phyloP scores from a whole-genome alignment of 331 rosid genomes.

The Spiraea crenata region DNA sequence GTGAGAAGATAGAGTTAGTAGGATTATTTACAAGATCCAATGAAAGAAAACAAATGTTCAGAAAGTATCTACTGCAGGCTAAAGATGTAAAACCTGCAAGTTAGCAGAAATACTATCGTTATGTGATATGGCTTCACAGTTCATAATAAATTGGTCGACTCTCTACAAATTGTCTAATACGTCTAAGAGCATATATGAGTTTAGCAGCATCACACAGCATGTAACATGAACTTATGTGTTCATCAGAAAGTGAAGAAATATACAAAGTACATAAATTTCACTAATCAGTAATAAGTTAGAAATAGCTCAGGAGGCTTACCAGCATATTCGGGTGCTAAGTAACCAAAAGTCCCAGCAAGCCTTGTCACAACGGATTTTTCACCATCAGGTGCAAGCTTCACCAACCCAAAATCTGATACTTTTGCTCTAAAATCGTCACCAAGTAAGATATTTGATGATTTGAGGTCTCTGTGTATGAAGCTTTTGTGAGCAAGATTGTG shows the following conservation, averaged over 20 bases:
- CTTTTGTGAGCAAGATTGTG: slow-evolving; percentile 87
- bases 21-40: slow-evolving; percentile 7
- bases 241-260: neutral
- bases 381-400: slow-evolving; percentile 92
- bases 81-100: neutral
- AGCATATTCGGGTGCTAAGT: slow-evolving; percentile 66
- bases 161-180: neutral
- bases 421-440: slow-evolving; percentile 86
- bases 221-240: too few relatives aligned
- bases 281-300: neutral
- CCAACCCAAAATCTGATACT: slow-evolving; percentile 93
- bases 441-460: slow-evolving; percentile 90
- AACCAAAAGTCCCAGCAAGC: slow-evolving; percentile 96
- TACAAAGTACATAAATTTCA: neutral
- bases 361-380: slow-evolving; percentile 78
- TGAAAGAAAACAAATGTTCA: slow-evolving; percentile 9
- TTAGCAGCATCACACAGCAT: too few relatives aligned
- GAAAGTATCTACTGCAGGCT: slow-evolving; percentile 4
- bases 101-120: too few relatives aligned
- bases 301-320: slow-evolving; percentile 38
- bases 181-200: neutral
- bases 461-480: slow-evolving; percentile 97
- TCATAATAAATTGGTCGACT: neutral
- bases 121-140: too few relatives aligned
- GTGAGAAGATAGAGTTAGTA: slow-evolving; percentile 32